Conservation (phyloP, 305 asterid genomes). For the Withania somnifera region DNA sequence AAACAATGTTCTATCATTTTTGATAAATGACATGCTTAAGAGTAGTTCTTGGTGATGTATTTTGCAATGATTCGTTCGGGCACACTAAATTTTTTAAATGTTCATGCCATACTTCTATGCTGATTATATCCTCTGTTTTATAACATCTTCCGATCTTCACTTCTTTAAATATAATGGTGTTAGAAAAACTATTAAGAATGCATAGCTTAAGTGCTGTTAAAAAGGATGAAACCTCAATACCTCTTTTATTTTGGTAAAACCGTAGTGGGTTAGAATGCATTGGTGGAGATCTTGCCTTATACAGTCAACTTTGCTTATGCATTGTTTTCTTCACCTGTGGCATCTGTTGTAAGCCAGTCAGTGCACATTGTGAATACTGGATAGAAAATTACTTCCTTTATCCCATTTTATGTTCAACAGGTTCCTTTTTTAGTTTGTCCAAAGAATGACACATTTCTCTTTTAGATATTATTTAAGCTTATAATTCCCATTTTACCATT, state of each 20-base stretch:
- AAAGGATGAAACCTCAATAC: background rate
- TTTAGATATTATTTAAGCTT: background rate
- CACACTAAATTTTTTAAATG: background rate
- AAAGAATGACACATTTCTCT: background rate
- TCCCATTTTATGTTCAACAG: background rate
- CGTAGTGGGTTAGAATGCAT: background rate
- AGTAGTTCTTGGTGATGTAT: background rate
- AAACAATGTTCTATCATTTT: background rate
- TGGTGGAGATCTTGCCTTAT: background rate
- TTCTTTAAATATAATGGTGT: background rate
- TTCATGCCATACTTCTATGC: background rate
- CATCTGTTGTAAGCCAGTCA: background rate
- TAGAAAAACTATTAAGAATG: background rate
- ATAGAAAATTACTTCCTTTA: background rate
- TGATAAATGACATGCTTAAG: background rate
- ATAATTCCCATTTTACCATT: background rate
- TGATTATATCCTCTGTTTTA: background rate
- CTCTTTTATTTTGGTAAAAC: background rate
- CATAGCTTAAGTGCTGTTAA: background rate
- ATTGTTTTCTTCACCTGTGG: background rate
- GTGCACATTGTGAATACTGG: background rate
- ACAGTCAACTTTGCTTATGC: background rate
- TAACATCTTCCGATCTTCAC: background rate
- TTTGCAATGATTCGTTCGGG: background rate
- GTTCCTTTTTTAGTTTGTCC: background rate